phyloP scores from a whole-genome alignment of 495 filamentous ascomycete species.

The Neurospora cerealis region DNA sequence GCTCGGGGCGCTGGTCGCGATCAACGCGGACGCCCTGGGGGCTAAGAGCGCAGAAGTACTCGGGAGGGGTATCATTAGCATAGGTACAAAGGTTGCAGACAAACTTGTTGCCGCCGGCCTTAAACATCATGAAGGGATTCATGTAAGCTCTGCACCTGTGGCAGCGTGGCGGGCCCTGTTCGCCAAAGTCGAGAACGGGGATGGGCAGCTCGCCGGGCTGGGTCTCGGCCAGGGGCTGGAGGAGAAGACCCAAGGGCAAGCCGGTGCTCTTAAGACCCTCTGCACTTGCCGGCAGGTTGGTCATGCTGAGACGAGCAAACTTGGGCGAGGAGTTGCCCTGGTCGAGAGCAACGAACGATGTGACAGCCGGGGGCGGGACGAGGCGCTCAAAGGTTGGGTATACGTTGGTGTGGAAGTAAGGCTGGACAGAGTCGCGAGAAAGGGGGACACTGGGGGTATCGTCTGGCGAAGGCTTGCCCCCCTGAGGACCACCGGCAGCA shows the following conservation, averaged over 20 bases:
- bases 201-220: slow-evolving; percentile 80
- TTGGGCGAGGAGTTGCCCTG: slow-evolving; percentile 97
- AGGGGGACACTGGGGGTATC: slow-evolving; percentile 87
- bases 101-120: slow-evolving; percentile 87
- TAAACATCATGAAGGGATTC: slow-evolving; percentile 98
- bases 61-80: slow-evolving; percentile 84
- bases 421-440: slow-evolving; percentile 68
- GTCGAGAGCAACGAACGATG: slow-evolving; percentile 85
- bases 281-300: slow-evolving; percentile 74
- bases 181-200: slow-evolving; percentile 92
- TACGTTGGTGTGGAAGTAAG: slow-evolving; percentile 75
- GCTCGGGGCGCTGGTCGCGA: slow-evolving; percentile 78
- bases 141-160: slow-evolving; percentile 92
- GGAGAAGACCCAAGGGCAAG: slow-evolving; percentile 75
- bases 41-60: slow-evolving; percentile 88
- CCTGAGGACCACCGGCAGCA: slow-evolving; percentile 26
- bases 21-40: slow-evolving; percentile 82
- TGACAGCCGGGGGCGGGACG: slow-evolving; percentile 76
- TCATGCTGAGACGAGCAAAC: slow-evolving; percentile 81
- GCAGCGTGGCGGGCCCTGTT: slow-evolving; percentile 82
- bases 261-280: slow-evolving; percentile 72
- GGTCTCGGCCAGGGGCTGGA: slow-evolving; percentile 80
- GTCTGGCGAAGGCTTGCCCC: slow-evolving; percentile 73
- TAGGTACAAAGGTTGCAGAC: slow-evolving; percentile 98
- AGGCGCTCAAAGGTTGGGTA: slow-evolving; percentile 94